Conservation (phyloP, 2,329 filamentous ascomycete species). For the Boeremia exigua region DNA sequence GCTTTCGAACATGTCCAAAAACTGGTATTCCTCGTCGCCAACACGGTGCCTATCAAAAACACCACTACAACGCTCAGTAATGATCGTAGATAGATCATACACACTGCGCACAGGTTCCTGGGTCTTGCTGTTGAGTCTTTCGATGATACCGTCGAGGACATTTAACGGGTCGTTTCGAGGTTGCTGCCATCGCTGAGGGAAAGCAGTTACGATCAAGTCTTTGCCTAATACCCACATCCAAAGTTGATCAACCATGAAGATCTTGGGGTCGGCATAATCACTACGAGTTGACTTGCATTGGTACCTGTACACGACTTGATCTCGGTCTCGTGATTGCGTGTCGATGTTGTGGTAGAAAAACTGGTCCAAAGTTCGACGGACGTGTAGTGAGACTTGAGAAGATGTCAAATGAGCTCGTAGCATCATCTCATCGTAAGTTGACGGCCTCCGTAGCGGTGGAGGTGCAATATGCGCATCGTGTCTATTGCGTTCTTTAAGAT, state of each 20-base stretch:
- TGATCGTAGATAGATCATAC: conserved; percentile 68
- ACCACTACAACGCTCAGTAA: conserved; percentile 65
- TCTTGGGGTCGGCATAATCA: conserved; percentile 58
- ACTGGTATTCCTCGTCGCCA: conserved; percentile 66
- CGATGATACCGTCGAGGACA: conserved; percentile 67
- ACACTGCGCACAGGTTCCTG: conserved; percentile 65
- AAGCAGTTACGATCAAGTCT: conserved; percentile 66
- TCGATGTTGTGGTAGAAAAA: conserved; percentile 71
- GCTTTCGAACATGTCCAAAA: conserved; percentile 71
- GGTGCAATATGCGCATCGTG: conserved; percentile 23
- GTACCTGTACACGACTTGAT: conserved; percentile 71
- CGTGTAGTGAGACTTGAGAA: conserved; percentile 59
- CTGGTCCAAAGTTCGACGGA: conserved; percentile 68
- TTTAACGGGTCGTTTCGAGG: conserved; percentile 68
- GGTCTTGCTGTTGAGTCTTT: conserved; percentile 70
- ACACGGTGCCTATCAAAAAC: conserved; percentile 66
- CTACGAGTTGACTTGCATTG: conserved; percentile 47
- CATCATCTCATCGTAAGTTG: conserved; percentile 54
- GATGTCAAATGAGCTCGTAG: conserved; percentile 56
- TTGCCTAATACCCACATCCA: conserved; percentile 69
- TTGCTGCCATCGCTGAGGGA: conserved; percentile 65
- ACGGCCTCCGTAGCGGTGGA: conserved; percentile 29
- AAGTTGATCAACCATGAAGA: conserved; percentile 73
- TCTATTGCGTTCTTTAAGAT: conserved; percentile 27
- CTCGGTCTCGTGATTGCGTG: conserved; percentile 64